Conservation (phyloP, 2,329 filamentous ascomycete species). For the Rhinocladiella mackenziei region DNA sequence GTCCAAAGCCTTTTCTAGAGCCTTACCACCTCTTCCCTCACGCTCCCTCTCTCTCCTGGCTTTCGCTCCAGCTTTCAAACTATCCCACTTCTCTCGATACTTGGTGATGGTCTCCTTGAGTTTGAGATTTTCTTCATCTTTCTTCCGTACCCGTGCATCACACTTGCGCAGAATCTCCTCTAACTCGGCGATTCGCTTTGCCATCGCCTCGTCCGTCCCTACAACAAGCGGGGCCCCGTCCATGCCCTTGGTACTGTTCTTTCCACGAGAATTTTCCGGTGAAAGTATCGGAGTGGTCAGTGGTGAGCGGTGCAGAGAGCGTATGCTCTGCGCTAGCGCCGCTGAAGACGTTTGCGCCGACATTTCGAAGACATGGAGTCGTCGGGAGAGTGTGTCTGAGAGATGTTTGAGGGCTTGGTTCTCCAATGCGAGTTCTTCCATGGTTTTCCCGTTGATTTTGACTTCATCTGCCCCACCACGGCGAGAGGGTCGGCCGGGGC, state of each 20-base stretch:
- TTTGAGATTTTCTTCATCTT: slow-evolving; percentile 61
- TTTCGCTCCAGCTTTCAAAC: slow-evolving; percentile 62
- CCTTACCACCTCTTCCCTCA: slow-evolving; percentile 4
- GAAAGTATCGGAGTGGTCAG: slow-evolving; percentile 22
- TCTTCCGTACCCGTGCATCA: slow-evolving; percentile 59
- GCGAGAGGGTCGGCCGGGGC: slow-evolving; percentile 22
- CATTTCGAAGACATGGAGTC: slow-evolving; percentile 89
- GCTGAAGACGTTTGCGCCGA: slow-evolving; percentile 83
- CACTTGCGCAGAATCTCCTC: slow-evolving; percentile 61
- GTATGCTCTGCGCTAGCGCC: slow-evolving; percentile 77
- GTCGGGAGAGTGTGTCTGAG: slow-evolving; percentile 78
- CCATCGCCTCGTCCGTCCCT: slow-evolving; percentile 45
- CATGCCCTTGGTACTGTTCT: slow-evolving; percentile 9
- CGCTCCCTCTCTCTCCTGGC: slow-evolving; percentile 36
- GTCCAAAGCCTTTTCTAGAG: slow-evolving; percentile 6
- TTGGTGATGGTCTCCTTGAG: slow-evolving; percentile 51
- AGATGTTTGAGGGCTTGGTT: slow-evolving; percentile 81
- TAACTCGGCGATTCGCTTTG: slow-evolving; percentile 57
- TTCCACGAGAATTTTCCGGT: slow-evolving; percentile 29
- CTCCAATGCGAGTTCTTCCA: slow-evolving; percentile 84
- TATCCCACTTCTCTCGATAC: slow-evolving; percentile 65
- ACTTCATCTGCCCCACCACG: slow-evolving; percentile 12
- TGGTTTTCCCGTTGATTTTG: slow-evolving; percentile 54
- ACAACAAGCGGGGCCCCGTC: slow-evolving; percentile 29
- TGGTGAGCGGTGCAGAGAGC: slow-evolving; percentile 42